A percentile compares a stretch with the other conserved stretches of the same genome.
These are phyloP conservation scores for Lipomyces starkeyi DNA, from an alignment of 805 yeast species.

Conservation along the genomic window DNA sequence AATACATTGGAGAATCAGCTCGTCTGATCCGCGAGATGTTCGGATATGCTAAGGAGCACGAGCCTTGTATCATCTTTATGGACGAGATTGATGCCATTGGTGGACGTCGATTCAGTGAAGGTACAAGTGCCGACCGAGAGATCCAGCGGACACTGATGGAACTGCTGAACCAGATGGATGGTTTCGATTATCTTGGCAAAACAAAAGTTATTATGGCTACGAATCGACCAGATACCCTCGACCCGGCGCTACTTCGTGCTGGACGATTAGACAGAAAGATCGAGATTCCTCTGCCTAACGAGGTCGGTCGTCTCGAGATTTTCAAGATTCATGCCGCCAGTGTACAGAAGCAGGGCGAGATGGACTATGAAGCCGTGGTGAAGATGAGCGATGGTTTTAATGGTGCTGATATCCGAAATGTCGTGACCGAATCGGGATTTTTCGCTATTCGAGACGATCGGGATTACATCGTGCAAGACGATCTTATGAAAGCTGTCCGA, in stretches of 20 bases:
- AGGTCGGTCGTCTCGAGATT: conserved; percentile 90
- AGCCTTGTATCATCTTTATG: conserved; percentile 97
- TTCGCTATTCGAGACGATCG: conserved; percentile 98
- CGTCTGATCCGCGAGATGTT: conserved; percentile 97
- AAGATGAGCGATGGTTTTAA: conserved; percentile 99
- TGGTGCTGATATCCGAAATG: conserved; percentile 98
- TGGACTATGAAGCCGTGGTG: conserved; percentile 87
- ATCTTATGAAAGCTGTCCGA: conserved; percentile 96
- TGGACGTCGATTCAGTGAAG: conserved; percentile 96
- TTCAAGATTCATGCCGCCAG: conserved; percentile 90
- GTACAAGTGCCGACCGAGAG: conserved; percentile 98
- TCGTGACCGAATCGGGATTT: conserved; percentile 97
- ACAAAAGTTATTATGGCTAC: conserved; percentile 99
- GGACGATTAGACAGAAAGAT: conserved; percentile 97
- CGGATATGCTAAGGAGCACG: conserved; percentile 96
- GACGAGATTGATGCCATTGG: conserved; percentile 99
- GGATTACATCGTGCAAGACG: conserved; percentile 90
- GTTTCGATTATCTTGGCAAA: conserved; percentile 94
- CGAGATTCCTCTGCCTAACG: conserved; percentile 94
- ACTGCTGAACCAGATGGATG: conserved; percentile 96
- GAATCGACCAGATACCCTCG: conserved; percentile 97
- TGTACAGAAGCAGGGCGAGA: conserved; percentile 89
- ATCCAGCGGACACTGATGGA: conserved; percentile 98
- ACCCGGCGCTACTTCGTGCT: conserved; percentile 95
- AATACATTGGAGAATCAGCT: conserved; percentile 97